Conservation (phyloP, 345 rosid genomes). For the Cochlearia excelsa region DNA sequence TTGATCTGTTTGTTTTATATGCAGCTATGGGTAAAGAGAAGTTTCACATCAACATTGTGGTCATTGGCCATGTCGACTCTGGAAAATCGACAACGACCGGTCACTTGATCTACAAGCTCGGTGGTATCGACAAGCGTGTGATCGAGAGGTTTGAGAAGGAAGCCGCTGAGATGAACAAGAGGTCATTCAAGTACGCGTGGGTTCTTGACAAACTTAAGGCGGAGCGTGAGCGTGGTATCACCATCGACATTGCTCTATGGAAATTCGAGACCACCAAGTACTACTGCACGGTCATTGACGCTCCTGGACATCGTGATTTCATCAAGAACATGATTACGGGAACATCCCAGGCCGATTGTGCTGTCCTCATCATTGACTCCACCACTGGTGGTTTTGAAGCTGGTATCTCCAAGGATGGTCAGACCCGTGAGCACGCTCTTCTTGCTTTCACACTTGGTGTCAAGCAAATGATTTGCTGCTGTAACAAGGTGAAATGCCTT, state of each 20-base stretch:
- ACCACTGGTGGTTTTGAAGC: slow-evolving; percentile 86
- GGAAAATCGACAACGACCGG: slow-evolving; percentile 72
- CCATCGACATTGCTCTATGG: slow-evolving; percentile 70
- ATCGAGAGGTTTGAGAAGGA: slow-evolving; percentile 80
- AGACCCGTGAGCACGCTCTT: slow-evolving; percentile 39
- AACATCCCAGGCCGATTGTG: slow-evolving; percentile 41
- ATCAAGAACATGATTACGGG: no score
- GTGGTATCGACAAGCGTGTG: slow-evolving; percentile 82
- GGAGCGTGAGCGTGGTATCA: slow-evolving; percentile 80
- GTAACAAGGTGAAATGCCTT: slow-evolving; percentile 48
- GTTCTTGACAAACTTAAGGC: slow-evolving; percentile 82
- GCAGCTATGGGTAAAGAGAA: slow-evolving; percentile 3
- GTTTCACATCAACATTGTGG: slow-evolving; percentile 39
- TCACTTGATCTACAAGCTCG: slow-evolving; percentile 79
- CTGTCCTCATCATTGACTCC: slow-evolving; percentile 72
- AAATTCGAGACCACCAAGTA: slow-evolving; percentile 45
- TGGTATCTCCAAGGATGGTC: slow-evolving; percentile 84
- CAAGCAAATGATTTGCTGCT: slow-evolving; percentile 54
- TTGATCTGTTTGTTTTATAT: no score
- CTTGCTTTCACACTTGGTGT: slow-evolving; percentile 52
- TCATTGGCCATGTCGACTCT: slow-evolving; percentile 53
- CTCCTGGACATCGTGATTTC: no score
- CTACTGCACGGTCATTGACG: no score
- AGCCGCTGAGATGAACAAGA: slow-evolving; percentile 80
- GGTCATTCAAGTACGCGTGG: slow-evolving; percentile 80